Evolutionary conservation across 2,329 filamentous ascomycete genomes (phyloP).

Genomic region (Aspergillus puulaauensis): DNA sequence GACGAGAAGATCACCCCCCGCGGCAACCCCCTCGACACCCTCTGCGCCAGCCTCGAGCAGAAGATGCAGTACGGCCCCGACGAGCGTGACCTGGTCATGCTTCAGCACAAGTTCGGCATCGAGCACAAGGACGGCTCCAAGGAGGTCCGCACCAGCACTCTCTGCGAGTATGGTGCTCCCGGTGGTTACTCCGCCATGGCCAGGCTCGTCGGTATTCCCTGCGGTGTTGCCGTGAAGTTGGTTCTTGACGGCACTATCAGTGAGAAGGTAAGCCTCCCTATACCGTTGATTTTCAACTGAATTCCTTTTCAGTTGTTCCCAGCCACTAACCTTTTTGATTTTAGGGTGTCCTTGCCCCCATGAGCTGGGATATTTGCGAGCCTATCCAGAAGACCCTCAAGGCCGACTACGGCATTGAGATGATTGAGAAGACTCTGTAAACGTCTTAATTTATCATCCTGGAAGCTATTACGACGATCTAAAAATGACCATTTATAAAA

Average conservation of each 20-base stretch:
- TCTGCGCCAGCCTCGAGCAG: slow-evolving; percentile 82
- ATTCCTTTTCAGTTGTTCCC: no score
- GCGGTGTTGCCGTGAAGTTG: slow-evolving; percentile 72
- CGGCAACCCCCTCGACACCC: slow-evolving; percentile 83
- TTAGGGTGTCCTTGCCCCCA: slow-evolving; percentile 71
- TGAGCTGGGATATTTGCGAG: slow-evolving; percentile 68
- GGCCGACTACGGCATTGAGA: slow-evolving; percentile 70
- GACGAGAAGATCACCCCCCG: slow-evolving; percentile 67
- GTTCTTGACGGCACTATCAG: slow-evolving; percentile 73
- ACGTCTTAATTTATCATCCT: background rate
- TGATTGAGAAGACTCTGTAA: slow-evolving; percentile 64
- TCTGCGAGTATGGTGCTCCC: slow-evolving; percentile 78
- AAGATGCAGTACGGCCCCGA: slow-evolving; percentile 85
- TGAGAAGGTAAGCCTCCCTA: slow-evolving; percentile 50
- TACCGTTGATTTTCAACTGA: background rate
- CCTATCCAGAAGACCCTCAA: slow-evolving; percentile 76
- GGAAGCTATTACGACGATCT: slow-evolving; percentile 3
- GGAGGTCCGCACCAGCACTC: slow-evolving; percentile 76
- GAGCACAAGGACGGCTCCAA: slow-evolving; percentile 75
- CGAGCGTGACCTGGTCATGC: slow-evolving; percentile 80
- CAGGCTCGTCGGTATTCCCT: slow-evolving; percentile 74
- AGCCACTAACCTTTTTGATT: background rate
- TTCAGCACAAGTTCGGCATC: slow-evolving; percentile 68
- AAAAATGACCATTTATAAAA: slow-evolving; percentile 1
- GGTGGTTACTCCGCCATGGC: slow-evolving; percentile 83